Evolutionary conservation across 441 rosid genomes (phyloP), one percentile per base, ranked within the genome.

Genomic region (Biscutella laevigata): DNA sequence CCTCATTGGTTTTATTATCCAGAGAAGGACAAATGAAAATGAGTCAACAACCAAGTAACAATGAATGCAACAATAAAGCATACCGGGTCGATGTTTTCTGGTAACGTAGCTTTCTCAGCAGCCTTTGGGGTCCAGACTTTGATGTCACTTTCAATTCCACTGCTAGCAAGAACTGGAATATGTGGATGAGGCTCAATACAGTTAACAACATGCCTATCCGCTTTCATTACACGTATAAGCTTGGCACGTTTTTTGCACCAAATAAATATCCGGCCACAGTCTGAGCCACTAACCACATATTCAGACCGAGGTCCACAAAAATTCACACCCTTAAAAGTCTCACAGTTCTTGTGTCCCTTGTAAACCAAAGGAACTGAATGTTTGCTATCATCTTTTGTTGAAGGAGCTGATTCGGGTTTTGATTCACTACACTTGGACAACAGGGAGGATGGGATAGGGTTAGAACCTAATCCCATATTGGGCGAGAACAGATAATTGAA

Each of bases 271-370:
- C 88, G 70, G 24, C 96, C 95, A 57, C 96, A 85, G 62, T 91
- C 96, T 15, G 95, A 91, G 10, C 96, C 95, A 11, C 95, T 91
- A 53, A 78, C 80, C 69, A 88, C 96, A 73, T 85, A 91, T 68
- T 88, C 91, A 13, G 84, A 78, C 60, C 69, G 71, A 2, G 95
- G 95, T 66, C 96, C 98, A 41, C 73, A 91, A 66, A 88, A 88
- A 67, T 57, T 79, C n/a, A 83, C 96, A 29, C 86, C 95, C 61
- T 88, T 91, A 30, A 91, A 76, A 0, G 95, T 91, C 53, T 77
- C 76, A 53, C 53, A 15, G 66, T 85, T 91, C 49, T 53, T 72
- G 61, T 88, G 96, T 47, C 84, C 98, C 56, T 68, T 76, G 43
- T n/a, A n/a, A n/a, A n/a, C n/a, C n/a, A n/a, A n/a, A n/a, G n/a